A percentile compares a stretch with the other conserved stretches of the same genome.
These are phyloP conservation scores for Cyclostephanos invisitatus DNA, from an alignment of 108 stramenopile species.

Conservation along the genomic window DNA sequence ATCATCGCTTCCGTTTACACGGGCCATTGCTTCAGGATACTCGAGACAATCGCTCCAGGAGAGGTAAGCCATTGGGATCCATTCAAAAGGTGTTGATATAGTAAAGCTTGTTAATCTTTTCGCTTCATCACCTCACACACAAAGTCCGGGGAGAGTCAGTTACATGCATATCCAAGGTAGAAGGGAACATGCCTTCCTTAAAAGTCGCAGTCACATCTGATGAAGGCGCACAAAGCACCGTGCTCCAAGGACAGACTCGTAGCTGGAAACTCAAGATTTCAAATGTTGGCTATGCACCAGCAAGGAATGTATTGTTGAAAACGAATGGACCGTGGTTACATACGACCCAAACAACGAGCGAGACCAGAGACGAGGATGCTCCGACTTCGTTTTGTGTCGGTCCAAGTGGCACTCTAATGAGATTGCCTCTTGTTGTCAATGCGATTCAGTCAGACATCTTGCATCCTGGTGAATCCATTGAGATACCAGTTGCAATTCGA, in stretches of 20 bases:
- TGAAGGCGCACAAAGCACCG: constrained; percentile 19
- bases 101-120: constrained; percentile 2
- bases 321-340: constrained; percentile 85
- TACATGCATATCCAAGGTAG: constrained; percentile 66
- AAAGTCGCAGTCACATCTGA: constrained; percentile 46
- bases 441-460: constrained; percentile 39
- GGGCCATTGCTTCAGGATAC: constrained; percentile 78
- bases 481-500: constrained; percentile 75
- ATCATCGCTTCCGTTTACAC: constrained; percentile 67
- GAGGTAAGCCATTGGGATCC: constrained; percentile 36
- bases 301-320: constrained; percentile 64
- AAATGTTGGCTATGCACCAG: constrained; percentile 82
- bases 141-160: constrained; percentile 67
- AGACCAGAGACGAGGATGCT: constrained; percentile 30
- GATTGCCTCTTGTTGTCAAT: constrained; percentile 57
- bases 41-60: constrained; percentile 59
- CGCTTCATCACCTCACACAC: background rate
- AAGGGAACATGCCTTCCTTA: constrained; percentile 79
- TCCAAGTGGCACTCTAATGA: constrained; percentile 80
- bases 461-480: constrained; percentile 70
- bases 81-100: background rate
- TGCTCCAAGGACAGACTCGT: constrained; percentile 77
- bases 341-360: constrained; percentile 29
- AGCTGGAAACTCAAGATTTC: constrained; percentile 73
- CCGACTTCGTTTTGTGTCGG: constrained; percentile 66